Evolutionary conservation across 1,139 yeast species (phyloP).

Genomic region (Debaryomyces fabryi): DNA sequence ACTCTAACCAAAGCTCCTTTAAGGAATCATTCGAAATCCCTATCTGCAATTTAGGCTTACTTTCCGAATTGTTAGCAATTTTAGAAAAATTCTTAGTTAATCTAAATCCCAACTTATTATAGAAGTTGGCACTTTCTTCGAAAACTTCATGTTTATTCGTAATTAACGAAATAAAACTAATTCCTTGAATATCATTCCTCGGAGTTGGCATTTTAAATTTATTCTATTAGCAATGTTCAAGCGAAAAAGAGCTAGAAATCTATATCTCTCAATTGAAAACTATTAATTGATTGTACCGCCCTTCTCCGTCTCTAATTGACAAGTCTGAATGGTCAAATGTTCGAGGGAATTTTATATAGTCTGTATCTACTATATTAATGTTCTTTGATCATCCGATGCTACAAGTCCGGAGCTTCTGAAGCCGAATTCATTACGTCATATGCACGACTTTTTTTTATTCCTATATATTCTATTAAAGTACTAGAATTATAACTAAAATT

Average conservation of each 20-base stretch:
- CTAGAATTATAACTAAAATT: not conserved
- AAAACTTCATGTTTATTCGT: constrained; percentile 54
- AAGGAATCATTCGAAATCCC: constrained; percentile 69
- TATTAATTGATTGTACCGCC: not conserved
- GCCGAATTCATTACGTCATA: constrained; percentile 4
- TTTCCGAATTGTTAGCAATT: constrained; percentile 44
- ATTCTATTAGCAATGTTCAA: not conserved
- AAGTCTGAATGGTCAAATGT: not conserved
- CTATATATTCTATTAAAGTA: not conserved
- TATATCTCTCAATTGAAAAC: not conserved
- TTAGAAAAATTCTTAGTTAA: constrained; percentile 58
- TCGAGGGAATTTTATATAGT: not conserved
- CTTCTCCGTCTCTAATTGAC: constrained; percentile 1
- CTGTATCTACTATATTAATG: not conserved
- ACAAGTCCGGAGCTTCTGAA: constrained; percentile 8
- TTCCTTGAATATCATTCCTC: constrained; percentile 19
- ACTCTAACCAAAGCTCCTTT: constrained; percentile 71
- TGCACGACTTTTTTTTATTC: constrained; percentile 2
- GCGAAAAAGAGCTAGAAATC: not conserved
- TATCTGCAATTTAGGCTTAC: constrained; percentile 32
- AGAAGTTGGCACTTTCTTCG: constrained; percentile 52
- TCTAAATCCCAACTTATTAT: constrained; percentile 59
- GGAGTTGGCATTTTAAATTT: not conserved
- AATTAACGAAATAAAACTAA: constrained; percentile 58
- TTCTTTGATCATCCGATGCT: constrained; percentile 2